A percentile compares a stretch with the other conserved stretches of the same genome.
Conservation (phyloP, 768 basidiomycete genomes). For the Roridomyces roridus region DNA sequence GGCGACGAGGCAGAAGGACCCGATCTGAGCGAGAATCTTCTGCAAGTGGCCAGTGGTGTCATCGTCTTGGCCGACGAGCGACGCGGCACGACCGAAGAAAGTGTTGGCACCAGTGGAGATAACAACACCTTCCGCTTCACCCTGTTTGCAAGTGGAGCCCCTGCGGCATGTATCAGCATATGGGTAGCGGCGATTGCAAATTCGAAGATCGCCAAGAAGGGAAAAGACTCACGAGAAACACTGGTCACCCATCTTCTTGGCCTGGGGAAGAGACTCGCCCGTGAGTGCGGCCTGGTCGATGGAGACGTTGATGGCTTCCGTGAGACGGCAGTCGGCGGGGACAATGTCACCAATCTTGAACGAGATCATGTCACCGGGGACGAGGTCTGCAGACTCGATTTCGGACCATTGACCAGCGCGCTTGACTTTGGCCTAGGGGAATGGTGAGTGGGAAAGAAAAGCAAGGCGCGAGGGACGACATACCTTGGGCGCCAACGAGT, state of each 20-base stretch:
- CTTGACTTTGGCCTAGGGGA: constrained; percentile 63
- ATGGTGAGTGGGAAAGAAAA: neutral
- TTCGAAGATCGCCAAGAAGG: neutral
- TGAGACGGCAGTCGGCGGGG: constrained; percentile 96
- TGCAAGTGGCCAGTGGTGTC: constrained; percentile 98
- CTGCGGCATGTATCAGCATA: no score
- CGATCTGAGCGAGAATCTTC: constrained; percentile 97
- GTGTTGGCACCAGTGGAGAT: constrained; percentile 98
- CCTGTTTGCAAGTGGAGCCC: constrained; percentile 98
- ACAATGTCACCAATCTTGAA: constrained; percentile 99
- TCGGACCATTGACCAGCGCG: constrained; percentile 87
- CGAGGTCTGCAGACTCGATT: constrained; percentile 88
- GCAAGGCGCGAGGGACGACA: neutral
- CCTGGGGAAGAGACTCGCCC: constrained; percentile 93
- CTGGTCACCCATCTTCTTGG: constrained; percentile 93
- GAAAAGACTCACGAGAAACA: constrained; percentile 89
- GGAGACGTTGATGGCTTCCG: constrained; percentile 95
- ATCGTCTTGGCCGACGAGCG: constrained; percentile 96
- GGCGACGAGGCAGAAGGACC: constrained; percentile 94
- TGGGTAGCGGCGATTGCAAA: no score
- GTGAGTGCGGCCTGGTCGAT: constrained; percentile 99
- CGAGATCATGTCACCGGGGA: constrained; percentile 94
- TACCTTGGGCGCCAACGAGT: constrained; percentile 97
- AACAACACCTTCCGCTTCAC: constrained; percentile 98
- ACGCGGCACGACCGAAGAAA: constrained; percentile 98